phyloP scores from a whole-genome alignment of 176 grass and related monocot species.

The Eragrostis curvula region DNA sequence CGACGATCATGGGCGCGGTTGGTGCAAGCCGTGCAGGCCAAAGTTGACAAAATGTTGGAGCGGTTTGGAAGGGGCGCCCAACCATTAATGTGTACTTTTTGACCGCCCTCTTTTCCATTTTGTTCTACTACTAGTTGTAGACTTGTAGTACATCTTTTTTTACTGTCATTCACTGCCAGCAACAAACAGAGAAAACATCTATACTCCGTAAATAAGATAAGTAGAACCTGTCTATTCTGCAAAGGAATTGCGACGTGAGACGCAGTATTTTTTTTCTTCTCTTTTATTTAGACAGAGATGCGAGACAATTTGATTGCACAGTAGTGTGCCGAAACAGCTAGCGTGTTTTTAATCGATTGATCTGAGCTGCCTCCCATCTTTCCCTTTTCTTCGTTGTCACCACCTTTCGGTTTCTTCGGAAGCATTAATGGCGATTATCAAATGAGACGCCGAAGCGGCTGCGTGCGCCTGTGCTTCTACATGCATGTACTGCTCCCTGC shows the following conservation, averaged over 20 bases:
- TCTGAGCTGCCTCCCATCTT: not conserved
- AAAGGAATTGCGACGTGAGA: not conserved
- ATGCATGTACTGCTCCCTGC: not conserved
- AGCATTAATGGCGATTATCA: constrained; percentile 3
- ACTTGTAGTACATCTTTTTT: too few relatives aligned
- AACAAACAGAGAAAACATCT: not conserved
- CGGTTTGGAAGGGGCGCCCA: constrained; percentile 3
- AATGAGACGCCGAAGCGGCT: not conserved
- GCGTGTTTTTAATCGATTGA: not conserved
- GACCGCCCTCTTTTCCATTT: too few relatives aligned
- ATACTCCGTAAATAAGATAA: too few relatives aligned
- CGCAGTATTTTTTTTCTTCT: not conserved
- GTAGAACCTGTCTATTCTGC: not conserved
- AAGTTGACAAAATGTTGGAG: constrained; percentile 20
- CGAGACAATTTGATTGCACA: not conserved
- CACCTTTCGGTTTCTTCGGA: constrained; percentile 17
- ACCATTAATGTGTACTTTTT: constrained; percentile 16
- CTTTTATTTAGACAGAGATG: too few relatives aligned
- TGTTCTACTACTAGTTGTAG: too few relatives aligned
- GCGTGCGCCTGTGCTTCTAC: not conserved
- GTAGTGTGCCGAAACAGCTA: not conserved
- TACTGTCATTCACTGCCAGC: not conserved
- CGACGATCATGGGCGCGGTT: constrained; percentile 24
- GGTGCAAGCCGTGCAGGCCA: constrained; percentile 8
- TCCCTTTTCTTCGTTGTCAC: not conserved